These are phyloP conservation scores for Rhynchospora pubera DNA, from an alignment of 176 grass and related monocot species.

Conservation along the genomic window DNA sequence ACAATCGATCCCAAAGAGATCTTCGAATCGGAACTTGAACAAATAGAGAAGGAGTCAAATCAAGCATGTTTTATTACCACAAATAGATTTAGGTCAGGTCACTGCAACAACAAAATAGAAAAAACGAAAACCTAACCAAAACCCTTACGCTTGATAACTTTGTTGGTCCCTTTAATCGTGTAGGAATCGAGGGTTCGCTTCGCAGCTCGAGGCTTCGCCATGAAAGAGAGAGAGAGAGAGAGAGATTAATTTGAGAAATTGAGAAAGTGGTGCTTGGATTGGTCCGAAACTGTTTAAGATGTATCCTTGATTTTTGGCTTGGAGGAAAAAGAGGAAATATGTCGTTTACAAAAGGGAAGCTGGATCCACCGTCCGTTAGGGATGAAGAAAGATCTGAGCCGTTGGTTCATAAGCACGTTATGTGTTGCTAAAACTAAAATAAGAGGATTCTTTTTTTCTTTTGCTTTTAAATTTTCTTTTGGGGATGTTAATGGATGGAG, in stretches of 20 bases:
- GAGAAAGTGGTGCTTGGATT: not conserved
- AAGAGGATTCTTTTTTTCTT: not conserved
- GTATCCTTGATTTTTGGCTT: not conserved
- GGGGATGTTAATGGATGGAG: not conserved
- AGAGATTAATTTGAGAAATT: constrained; percentile 6
- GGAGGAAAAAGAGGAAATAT: not conserved
- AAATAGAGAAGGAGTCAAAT: not conserved
- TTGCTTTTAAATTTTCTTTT: not conserved
- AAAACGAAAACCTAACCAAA: constrained; percentile 18
- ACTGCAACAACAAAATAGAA: not conserved
- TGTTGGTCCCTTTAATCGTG: constrained; percentile 84
- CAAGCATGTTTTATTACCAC: not conserved
- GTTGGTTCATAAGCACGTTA: not conserved
- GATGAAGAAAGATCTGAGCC: not conserved
- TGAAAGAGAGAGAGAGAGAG: constrained; percentile 23
- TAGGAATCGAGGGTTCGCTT: constrained; percentile 82
- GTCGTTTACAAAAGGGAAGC: not conserved
- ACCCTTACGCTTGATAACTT: constrained; percentile 77
- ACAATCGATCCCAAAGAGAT: not conserved
- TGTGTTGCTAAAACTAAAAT: not conserved
- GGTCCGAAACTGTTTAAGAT: not conserved
- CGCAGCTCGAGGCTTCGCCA: constrained; percentile 67
- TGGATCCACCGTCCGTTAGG: not conserved
- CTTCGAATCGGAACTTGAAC: not conserved
- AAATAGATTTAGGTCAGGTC: not conserved